Percentiles rank a stretch among this genome's conserved stretches.
These are phyloP conservation scores for Rhodamnia argentea DNA, from an alignment of 345 rosid genomes.

Conservation along the genomic window DNA sequence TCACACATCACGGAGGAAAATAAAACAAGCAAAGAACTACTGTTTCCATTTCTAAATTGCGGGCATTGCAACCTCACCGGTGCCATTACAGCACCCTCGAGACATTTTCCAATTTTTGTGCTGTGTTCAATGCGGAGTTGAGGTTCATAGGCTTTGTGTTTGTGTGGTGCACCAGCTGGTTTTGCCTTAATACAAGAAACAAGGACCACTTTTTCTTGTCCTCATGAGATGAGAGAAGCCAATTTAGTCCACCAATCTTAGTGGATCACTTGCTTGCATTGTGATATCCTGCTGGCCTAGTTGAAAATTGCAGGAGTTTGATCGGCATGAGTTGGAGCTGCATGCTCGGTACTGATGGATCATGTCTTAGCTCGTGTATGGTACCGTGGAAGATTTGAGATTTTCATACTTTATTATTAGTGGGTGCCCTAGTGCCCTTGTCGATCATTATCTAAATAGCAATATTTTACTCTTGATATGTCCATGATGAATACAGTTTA, in stretches of 20 bases:
- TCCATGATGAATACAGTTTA: background rate
- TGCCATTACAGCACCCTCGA: background rate
- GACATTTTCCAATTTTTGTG: too few species aligned
- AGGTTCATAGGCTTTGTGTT: background rate
- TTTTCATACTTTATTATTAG: background rate
- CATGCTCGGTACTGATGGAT: background rate
- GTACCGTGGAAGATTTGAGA: background rate
- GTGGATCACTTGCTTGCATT: background rate
- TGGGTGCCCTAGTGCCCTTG: background rate
- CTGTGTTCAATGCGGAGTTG: background rate
- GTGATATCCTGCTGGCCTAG: background rate
- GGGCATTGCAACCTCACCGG: background rate
- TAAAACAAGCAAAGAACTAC: background rate
- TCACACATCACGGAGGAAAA: background rate
- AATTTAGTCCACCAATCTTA: background rate
- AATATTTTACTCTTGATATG: background rate
- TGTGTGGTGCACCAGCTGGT: slow-evolving; percentile 9
- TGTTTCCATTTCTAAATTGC: background rate
- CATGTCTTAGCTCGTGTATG: background rate
- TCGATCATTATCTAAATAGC: background rate
- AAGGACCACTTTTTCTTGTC: background rate
- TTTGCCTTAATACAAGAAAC: background rate
- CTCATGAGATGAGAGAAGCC: background rate
- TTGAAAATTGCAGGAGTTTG: background rate
- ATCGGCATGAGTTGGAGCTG: background rate